These are phyloP conservation scores for Larix sibirica DNA, from an alignment of 83 land plant genomes.

Conservation along the genomic window DNA sequence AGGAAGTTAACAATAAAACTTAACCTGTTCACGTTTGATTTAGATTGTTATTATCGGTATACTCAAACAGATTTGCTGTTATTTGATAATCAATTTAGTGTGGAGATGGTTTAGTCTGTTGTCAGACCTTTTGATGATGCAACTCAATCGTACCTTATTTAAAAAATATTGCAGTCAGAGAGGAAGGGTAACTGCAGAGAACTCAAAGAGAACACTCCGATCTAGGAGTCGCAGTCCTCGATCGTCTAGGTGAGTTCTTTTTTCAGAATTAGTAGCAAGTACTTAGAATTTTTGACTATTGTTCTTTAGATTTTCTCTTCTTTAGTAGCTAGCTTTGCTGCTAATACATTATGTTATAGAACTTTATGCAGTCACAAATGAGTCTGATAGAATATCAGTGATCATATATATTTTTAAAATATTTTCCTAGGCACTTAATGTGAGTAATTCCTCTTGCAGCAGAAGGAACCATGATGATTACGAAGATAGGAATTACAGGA, in stretches of 20 bases:
- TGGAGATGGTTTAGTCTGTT: too few species aligned
- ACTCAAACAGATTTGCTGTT: too few species aligned
- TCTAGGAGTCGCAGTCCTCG: slow-evolving; percentile 12
- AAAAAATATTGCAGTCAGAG: slow-evolving; percentile 13
- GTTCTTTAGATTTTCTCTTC: not conserved
- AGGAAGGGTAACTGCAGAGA: slow-evolving; percentile 23
- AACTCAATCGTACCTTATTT: too few species aligned
- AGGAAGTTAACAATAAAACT: too few species aligned
- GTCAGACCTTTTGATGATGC: too few species aligned
- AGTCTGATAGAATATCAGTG: not conserved
- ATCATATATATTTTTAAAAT: not conserved
- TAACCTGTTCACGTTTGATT: too few species aligned
- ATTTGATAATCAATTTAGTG: too few species aligned
- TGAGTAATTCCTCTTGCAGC: not conserved
- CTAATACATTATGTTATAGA: too few species aligned
- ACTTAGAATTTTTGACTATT: not conserved
- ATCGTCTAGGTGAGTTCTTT: not conserved
- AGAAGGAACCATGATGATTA: slow-evolving; percentile 9
- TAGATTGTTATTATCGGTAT: too few species aligned
- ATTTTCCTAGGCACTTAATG: too few species aligned
- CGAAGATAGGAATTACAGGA: not conserved
- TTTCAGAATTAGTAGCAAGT: not conserved
- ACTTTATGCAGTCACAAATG: not conserved
- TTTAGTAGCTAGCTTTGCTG: not conserved
- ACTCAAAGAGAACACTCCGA: not conserved